These are phyloP conservation scores for Parastagonospora nodorum DNA, from an alignment of 2,329 filamentous ascomycete species.

Conservation along the genomic window DNA sequence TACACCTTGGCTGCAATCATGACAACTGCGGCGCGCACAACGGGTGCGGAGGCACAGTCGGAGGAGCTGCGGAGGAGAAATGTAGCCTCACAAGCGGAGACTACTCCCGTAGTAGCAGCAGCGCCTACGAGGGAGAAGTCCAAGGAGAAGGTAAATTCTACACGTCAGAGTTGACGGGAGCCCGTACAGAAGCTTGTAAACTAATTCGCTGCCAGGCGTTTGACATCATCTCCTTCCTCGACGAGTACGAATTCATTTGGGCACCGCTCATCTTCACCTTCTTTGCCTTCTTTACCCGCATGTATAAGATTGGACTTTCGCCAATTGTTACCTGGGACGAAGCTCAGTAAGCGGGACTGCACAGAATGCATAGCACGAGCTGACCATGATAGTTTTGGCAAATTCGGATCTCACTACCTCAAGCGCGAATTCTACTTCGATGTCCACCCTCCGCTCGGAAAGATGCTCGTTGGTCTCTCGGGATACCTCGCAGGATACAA, in stretches of 20 bases:
- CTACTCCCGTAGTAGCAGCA: constrained; percentile 35
- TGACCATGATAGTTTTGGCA: constrained; percentile 71
- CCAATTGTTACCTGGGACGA: constrained; percentile 78
- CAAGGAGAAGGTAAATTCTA: constrained; percentile 51
- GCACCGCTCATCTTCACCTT: constrained; percentile 68
- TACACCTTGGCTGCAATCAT: constrained; percentile 21
- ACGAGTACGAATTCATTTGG: constrained; percentile 66
- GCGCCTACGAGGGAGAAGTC: constrained; percentile 51
- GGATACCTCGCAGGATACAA: constrained; percentile 98
- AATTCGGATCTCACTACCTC: constrained; percentile 98
- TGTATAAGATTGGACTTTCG: constrained; percentile 71
- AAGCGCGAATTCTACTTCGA: constrained; percentile 99
- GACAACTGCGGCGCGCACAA: constrained; percentile 39
- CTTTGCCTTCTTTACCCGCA: constrained; percentile 68
- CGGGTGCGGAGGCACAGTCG: constrained; percentile 49
- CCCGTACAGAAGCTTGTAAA: not conserved
- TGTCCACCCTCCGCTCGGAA: constrained; percentile 92
- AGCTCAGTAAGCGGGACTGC: constrained; percentile 64
- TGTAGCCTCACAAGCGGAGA: constrained; percentile 37
- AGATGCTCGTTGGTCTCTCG: constrained; percentile 96
- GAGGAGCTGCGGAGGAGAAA: constrained; percentile 55
- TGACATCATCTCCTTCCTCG: constrained; percentile 66
- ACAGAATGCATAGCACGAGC: constrained; percentile 6
- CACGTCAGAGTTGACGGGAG: not conserved
- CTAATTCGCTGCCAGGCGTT: constrained; percentile 45